Conservation (phyloP, 352 stramenopile genomes). For the Peronosclerospora sorghi region DNA sequence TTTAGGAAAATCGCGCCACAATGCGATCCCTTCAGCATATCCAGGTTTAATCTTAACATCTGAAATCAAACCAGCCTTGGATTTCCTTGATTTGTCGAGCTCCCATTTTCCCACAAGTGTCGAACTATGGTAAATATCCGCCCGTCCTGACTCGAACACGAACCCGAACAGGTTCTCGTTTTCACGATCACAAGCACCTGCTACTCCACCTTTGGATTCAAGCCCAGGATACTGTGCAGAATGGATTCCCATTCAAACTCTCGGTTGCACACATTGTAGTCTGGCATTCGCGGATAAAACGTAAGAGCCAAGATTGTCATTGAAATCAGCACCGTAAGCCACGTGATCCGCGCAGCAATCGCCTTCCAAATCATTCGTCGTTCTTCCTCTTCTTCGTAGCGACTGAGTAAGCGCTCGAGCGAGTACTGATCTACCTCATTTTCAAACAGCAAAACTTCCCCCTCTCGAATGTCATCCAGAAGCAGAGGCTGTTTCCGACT, state of each 20-base stretch:
- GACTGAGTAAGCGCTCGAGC: constrained; percentile 36
- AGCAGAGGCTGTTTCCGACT: constrained; percentile 47
- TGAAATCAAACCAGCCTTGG: constrained; percentile 56
- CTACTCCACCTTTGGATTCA: constrained; percentile 78
- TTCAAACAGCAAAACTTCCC: constrained; percentile 45
- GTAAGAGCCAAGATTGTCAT: constrained; percentile 69
- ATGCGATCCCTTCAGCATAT: constrained; percentile 45
- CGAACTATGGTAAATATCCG: constrained; percentile 75
- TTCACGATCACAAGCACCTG: constrained; percentile 79
- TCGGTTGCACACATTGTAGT: constrained; percentile 86
- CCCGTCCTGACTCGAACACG: constrained; percentile 52
- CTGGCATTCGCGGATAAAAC: constrained; percentile 79
- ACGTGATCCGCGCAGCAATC: constrained; percentile 42
- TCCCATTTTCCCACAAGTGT: constrained; percentile 64
- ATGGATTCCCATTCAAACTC: constrained; percentile 85
- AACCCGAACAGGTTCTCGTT: constrained; percentile 86
- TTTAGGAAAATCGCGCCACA: constrained; percentile 62
- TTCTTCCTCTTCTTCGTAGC: constrained; percentile 34
- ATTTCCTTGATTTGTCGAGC: constrained; percentile 49
- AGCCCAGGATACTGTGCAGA: constrained; percentile 53
- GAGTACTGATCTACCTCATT: constrained; percentile 43
- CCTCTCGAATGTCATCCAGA: constrained; percentile 30
- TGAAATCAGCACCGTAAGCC: constrained; percentile 37
- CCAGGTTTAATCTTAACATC: constrained; percentile 61
- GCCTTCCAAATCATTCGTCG: constrained; percentile 36